Evolutionary conservation across 2,329 filamentous ascomycete species (phyloP).

Genomic region (Cercospora brassicicola): DNA sequence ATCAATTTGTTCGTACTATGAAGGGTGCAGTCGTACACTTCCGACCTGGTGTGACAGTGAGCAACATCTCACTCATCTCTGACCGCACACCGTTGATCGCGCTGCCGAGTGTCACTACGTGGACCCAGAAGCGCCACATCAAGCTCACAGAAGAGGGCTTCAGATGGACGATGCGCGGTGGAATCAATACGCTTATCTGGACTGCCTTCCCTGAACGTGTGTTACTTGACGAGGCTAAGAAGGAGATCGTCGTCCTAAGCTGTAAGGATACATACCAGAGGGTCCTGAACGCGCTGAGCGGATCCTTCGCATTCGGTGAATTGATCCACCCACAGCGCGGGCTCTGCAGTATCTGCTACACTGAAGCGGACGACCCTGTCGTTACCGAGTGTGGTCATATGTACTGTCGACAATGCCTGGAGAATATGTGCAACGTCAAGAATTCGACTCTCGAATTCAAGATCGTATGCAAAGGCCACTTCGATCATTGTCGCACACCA

Average conservation of each 20-base stretch:
- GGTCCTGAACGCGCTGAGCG: neutral
- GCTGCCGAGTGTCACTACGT: neutral
- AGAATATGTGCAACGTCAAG: neutral
- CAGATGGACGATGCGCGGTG: neutral
- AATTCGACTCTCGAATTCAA: neutral
- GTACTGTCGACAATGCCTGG: constrained; percentile 5
- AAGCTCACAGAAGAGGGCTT: neutral
- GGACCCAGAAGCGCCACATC: neutral
- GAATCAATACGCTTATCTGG: neutral
- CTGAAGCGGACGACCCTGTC: neutral
- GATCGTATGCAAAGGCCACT: neutral
- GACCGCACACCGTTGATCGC: neutral
- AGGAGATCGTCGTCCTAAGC: neutral
- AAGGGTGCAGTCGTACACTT: constrained; percentile 3
- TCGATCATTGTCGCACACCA: neutral
- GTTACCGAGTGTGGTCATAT: neutral
- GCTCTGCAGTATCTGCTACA: neutral
- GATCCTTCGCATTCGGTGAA: neutral
- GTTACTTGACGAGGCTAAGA: neutral
- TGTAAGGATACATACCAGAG: neutral
- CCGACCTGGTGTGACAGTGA: neutral
- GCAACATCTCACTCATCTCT: neutral
- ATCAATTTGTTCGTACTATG: neutral
- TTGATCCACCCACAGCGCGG: neutral
- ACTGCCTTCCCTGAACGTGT: neutral